Base-by-base conservation (phyloP, 2,329 filamentous ascomycete genomes). In the Calonectria pseudoturangicola region DNA sequence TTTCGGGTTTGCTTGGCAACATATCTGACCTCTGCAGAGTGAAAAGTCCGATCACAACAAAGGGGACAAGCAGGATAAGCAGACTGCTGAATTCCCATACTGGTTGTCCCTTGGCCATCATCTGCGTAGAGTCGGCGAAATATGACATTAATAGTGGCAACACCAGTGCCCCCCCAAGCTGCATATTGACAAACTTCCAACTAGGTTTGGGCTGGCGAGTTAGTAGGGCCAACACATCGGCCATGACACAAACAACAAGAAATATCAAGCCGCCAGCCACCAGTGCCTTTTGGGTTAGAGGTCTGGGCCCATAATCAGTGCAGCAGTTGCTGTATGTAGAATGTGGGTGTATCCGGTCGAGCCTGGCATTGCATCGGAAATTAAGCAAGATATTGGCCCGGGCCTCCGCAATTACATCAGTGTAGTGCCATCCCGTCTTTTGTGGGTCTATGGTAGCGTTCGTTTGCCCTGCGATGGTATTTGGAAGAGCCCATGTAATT, bases 261-360 rank as follows among this genome's bases (percentile, higher is more conserved):
- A 77, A 82, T 3, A 74, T 15, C 0, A 76, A 33, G 2, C 77
- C 79, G 7, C 79, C 30, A 1, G 54, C 56, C 4, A 83, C 66
- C 5, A 81, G 65, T 0, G 74, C 33, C 5, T 77, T 50, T 70
- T 83, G 82, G 2, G 80, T 56, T 10, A 75, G 72, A 2, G 79
- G 72, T 30, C 70, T 77, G n/a, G 64, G 63, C 7, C 82, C 79
- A 75, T 90, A 90, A 54, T 84, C 84, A 54, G 83, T 87, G 76
- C 89, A 91, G 79, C 89, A 91, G 10, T 89, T 90, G 66, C 86
- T 83, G 63, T 87, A 82, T 74, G 87, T 88, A 1, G 87, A 86
- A 68, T 86, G 86, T 27, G 81, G 81, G 18, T 76, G 72, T 15
- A 78, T 60, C 2, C 68, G 80, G 76, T 73, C 80, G 69, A 73